Base-by-base conservation (phyloP, 2,329 filamentous ascomycete species). In the Botrytis porri region DNA sequence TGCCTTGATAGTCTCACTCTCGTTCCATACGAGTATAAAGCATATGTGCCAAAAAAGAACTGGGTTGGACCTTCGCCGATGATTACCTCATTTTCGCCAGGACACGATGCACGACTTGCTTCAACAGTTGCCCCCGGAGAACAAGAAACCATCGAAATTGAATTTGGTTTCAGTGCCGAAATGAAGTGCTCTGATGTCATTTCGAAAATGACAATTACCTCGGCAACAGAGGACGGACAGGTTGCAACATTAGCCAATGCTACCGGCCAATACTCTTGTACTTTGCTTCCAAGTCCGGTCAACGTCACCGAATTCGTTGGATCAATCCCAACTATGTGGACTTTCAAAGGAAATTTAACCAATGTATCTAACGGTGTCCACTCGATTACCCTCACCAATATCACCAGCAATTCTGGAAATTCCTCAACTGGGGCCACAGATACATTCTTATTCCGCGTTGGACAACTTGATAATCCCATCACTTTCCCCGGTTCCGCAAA, bases 321-420 rank as follows among this genome's bases (percentile, higher is more conserved):
- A 1, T 84, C 86, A 25, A 83, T 89, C 60, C 85, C 86, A 3
- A 86, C 85, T 1, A 80, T 81, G 7, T 91, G 88, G 87, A 81
- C 81, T 25, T 88, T 86, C 81, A 84, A 82, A 3, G 86, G 85
- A 22, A 86, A 82, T 10, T 78, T 92, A 39, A 83, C 82, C 14
- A 85, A 87, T 64, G 87, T 91, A 1, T 85, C 86, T 14, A 86
- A 92, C 74, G 89, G 89, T 43, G 82, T 92, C 32, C 87, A 92
- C 78, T 83, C 84, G 45, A 78, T 91, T 70, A 88, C 86, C 0
- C 81, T 91, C 63, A 84, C 83, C 69, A 90, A 90, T 75, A 84
- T 85, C 32, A 84, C 84, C 4, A 71, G 29, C 25, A 59, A 54
- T 20, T 84, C 82, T 59, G 78, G 80, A 7, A 81, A 82, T 35